Evolutionary conservation across 768 basidiomycete species (phyloP), one percentile per base, ranked within the genome.

Genomic region (Podaxis mareebaensis): DNA sequence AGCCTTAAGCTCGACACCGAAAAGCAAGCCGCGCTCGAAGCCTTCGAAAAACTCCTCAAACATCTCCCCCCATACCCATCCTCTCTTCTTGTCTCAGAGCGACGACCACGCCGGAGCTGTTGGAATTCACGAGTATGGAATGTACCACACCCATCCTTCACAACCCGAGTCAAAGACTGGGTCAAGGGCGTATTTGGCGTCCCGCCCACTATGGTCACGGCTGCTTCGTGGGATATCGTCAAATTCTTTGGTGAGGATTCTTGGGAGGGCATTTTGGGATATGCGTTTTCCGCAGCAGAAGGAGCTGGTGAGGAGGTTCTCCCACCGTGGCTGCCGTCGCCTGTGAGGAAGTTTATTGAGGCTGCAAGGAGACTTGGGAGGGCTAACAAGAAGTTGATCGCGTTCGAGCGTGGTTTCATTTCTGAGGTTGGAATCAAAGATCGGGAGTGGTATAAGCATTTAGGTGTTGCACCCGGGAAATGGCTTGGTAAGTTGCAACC

Each of bases 391-490:
- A 91, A 88, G 72, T 76, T 93, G n/a, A 74, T 79, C 11, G 74
- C 77, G 6, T 93, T 93, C 67, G 92, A 94, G 72, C 84, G 83
- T 54, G 92, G 93, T 1, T 92, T 96, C 72, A 89, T 95, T 64
- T 86, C 85, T 5, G 78, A 89, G 68, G 86, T 78, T 15, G 95
- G 94, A 0, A 86, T 95, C 66, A 87, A 87, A 67, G 86, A 88
- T 59, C 81, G 91, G 36, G 89, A 92, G 71, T 96, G 94, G 94
- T 96, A 91, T 72, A 86, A 79, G 69, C 90, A 95, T 74, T 81
- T 94, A 15, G 93, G 84, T 53, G 91, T 94, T 48, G 92, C 94
- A 2, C 94, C 95, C 33, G 94, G 93, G 42, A 88, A 92, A 73
- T 89, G 89, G 86, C 85, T 90, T 44, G 89, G 90, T 91, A 67